Conservation (phyloP, 345 rosid genomes). For the Moricandia arvensis region DNA sequence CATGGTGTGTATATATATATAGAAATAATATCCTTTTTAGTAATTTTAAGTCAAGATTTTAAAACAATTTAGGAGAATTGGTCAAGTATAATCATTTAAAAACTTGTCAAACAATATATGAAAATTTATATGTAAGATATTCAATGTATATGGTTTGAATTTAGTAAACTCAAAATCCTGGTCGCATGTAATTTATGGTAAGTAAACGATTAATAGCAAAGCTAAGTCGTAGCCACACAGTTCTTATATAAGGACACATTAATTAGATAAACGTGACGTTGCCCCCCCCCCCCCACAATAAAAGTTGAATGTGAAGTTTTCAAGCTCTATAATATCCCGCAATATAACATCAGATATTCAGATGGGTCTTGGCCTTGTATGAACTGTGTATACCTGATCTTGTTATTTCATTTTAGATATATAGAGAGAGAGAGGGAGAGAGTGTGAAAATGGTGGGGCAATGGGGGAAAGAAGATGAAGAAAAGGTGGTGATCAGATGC, state of each 20-base stretch:
- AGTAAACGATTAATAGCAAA: neutral
- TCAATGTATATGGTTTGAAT: neutral
- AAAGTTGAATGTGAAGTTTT: slow-evolving; percentile 6
- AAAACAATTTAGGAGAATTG: neutral
- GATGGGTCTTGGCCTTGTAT: neutral
- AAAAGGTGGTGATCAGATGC: slow-evolving; percentile 47
- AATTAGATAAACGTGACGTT: slow-evolving; percentile 6
- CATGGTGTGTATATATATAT: no score
- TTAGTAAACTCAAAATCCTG: neutral
- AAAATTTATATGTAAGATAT: neutral
- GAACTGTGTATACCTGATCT: neutral
- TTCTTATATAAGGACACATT: slow-evolving; percentile 1
- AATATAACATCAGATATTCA: neutral
- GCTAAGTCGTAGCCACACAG: neutral
- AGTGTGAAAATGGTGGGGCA: slow-evolving; percentile 28
- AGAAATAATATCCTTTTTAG: neutral
- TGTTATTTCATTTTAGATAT: neutral
- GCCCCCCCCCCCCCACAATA: neutral
- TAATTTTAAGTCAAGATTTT: neutral
- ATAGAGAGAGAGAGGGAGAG: neutral
- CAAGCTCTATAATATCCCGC: neutral
- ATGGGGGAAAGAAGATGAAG: slow-evolving; percentile 27
- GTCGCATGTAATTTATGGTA: neutral
- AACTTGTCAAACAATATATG: neutral
- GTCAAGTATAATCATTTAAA: neutral